Percentiles rank a stretch among this genome's conserved stretches.
phyloP scores from a whole-genome alignment of 495 filamentous ascomycete genomes.

The Lasiosphaeria ovina region DNA sequence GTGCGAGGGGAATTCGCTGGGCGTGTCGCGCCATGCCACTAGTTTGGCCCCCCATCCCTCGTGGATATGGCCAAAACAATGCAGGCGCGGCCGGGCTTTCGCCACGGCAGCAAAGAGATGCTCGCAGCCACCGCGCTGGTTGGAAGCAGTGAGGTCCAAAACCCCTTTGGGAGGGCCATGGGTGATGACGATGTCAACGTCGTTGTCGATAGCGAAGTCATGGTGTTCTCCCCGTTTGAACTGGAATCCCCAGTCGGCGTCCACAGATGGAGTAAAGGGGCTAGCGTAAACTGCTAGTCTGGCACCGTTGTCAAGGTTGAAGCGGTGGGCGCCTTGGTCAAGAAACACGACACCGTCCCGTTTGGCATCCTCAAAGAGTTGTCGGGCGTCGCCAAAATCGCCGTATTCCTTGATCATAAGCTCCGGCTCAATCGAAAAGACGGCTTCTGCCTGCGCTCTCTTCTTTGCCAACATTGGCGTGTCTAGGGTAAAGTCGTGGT shows the following conservation, averaged over 20 bases:
- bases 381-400: slow-evolving; percentile 19
- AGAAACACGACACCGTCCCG: slow-evolving; percentile 1
- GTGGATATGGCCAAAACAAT: slow-evolving; percentile 76
- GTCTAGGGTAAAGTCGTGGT: slow-evolving; percentile 76
- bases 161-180: slow-evolving; percentile 67
- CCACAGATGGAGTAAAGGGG: slow-evolving; percentile 64
- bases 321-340: slow-evolving; percentile 2
- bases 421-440: slow-evolving; percentile 8
- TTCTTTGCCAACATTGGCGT: slow-evolving; percentile 26
- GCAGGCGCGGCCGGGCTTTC: slow-evolving; percentile 53
- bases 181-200: slow-evolving; percentile 66
- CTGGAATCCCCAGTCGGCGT: slow-evolving; percentile 46
- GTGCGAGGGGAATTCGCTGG: slow-evolving; percentile 23
- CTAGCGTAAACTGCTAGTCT: slow-evolving; percentile 44
- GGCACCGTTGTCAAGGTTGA: slow-evolving; percentile 5
- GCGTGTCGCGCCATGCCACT: slow-evolving; percentile 49
- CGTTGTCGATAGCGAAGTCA: slow-evolving; percentile 45
- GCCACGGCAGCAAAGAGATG: slow-evolving; percentile 57
- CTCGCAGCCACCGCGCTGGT: slow-evolving; percentile 52
- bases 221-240: slow-evolving; percentile 45
- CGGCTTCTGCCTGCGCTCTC: not conserved
- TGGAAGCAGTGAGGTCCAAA: slow-evolving; percentile 47
- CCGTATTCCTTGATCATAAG: slow-evolving; percentile 15
- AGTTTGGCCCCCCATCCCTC: slow-evolving; percentile 68
- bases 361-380: slow-evolving; percentile 12